Evolutionary conservation across 75 land plant species (phyloP).

Genomic region (Azolla pinnata): DNA sequence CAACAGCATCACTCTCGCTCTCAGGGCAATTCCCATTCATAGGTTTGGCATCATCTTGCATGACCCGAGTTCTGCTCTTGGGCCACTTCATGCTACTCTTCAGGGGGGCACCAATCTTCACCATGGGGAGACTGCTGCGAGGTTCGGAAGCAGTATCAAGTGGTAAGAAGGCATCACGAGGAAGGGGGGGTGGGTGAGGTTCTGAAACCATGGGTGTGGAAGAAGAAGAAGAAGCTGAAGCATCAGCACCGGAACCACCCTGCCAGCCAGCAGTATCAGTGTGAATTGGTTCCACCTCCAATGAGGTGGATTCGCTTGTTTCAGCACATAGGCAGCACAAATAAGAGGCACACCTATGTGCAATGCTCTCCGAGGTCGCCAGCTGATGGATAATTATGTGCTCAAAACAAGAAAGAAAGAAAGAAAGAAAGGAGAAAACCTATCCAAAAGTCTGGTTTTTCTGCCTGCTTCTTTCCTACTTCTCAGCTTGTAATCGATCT

Average conservation of each 20-base stretch:
- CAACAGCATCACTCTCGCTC: not conserved
- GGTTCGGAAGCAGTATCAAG: not conserved
- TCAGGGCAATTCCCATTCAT: not conserved
- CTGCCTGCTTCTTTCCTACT: too few species aligned
- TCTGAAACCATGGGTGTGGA: not conserved
- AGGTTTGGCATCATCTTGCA: not conserved
- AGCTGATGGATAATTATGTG: too few species aligned
- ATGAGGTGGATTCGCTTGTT: conserved; percentile 1
- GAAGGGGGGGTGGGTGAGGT: not conserved
- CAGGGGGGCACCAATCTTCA: conserved; percentile 2
- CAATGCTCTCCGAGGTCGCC: not conserved
- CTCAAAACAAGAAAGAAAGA: too few species aligned
- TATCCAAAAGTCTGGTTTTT: too few species aligned
- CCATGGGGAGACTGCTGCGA: not conserved
- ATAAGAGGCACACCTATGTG: conserved; percentile 1
- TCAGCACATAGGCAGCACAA: conserved; percentile 1
- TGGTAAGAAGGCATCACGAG: not conserved
- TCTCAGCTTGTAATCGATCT: too few species aligned
- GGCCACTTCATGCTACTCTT: not conserved
- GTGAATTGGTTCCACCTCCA: conserved; percentile 4
- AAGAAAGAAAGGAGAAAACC: too few species aligned
- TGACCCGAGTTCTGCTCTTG: not conserved
- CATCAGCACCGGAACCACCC: too few species aligned
- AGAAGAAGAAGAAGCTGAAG: too few species aligned
- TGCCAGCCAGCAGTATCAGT: not conserved